These are phyloP conservation scores for Zanthoxylum bungeanum DNA, from an alignment of 345 rosid genomes.

Conservation along the genomic window DNA sequence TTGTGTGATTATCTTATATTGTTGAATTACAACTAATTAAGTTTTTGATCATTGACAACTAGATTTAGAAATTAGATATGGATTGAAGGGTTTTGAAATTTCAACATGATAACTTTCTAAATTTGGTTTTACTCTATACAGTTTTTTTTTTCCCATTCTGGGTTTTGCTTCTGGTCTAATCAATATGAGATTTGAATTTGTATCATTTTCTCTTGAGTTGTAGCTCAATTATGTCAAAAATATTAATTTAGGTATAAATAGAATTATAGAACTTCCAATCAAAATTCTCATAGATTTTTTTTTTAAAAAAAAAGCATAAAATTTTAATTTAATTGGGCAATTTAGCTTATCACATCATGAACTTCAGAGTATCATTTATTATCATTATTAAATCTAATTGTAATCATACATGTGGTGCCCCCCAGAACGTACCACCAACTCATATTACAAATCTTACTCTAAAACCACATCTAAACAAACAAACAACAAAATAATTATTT, in stretches of 20 bases:
- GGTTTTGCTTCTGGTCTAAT: not conserved
- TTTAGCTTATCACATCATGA: not conserved
- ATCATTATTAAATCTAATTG: slow-evolving; percentile 4
- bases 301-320: not conserved
- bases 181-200: not conserved
- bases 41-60: slow-evolving; percentile 10
- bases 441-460: slow-evolving; percentile 27
- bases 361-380: not conserved
- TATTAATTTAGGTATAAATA: not conserved
- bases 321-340: not conserved
- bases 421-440: slow-evolving; percentile 19
- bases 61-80: not conserved
- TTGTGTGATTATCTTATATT: not conserved
- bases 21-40: not conserved
- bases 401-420: slow-evolving; percentile 27
- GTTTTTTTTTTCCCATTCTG: not conserved
- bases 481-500: not conserved
- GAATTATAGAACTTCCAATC: too few relatives aligned
- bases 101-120: not conserved
- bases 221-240: not conserved
- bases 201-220: not conserved
- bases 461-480: slow-evolving; percentile 43
- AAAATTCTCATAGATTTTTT: not conserved
- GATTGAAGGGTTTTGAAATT: not conserved
- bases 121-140: not conserved